A percentile compares a stretch with the other conserved stretches of the same genome.
Conservation (phyloP, 352 stramenopile species). For the Phytophthora hibernalis region DNA sequence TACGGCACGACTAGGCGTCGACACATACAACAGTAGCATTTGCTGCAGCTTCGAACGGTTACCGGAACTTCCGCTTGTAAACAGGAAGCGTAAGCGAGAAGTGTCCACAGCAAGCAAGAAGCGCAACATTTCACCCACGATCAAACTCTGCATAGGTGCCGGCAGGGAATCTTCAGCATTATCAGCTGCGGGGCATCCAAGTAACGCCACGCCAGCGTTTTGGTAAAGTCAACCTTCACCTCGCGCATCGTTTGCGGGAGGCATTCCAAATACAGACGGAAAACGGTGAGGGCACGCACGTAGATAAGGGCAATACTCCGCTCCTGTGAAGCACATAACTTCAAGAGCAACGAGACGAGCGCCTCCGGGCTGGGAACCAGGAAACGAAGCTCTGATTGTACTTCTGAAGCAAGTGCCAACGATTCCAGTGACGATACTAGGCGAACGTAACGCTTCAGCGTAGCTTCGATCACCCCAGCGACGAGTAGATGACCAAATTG, state of each 20-base stretch:
- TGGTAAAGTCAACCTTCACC: slow-evolving; percentile 87
- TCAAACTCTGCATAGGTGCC: slow-evolving; percentile 51
- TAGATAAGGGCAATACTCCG: slow-evolving; percentile 66
- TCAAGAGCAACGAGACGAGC: slow-evolving; percentile 81
- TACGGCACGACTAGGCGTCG: slow-evolving; percentile 43
- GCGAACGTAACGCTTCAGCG: slow-evolving; percentile 60
- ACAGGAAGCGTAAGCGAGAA: slow-evolving; percentile 64
- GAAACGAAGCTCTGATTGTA: slow-evolving; percentile 74
- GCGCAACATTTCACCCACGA: slow-evolving; percentile 75
- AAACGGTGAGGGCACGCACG: slow-evolving; percentile 75
- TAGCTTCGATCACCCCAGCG: slow-evolving; percentile 70
- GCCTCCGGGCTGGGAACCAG: slow-evolving; percentile 80
- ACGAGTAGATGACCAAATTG: slow-evolving; percentile 78
- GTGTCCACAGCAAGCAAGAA: slow-evolving; percentile 71
- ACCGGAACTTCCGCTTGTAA: slow-evolving; percentile 25
- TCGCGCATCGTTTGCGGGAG: slow-evolving; percentile 79
- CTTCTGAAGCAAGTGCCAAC: slow-evolving; percentile 34
- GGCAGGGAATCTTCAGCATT: slow-evolving; percentile 10
- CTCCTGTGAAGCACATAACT: slow-evolving; percentile 60
- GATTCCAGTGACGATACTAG: slow-evolving; percentile 37
- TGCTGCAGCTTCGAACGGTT: slow-evolving; percentile 65
- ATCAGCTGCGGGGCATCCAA: slow-evolving; percentile 34
- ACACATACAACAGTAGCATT: slow-evolving; percentile 67
- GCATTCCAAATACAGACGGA: slow-evolving; percentile 79
- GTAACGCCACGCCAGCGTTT: slow-evolving; percentile 71